Base-by-base conservation (phyloP, 257 asterid genomes). In the Galeopsis tetrahit region DNA sequence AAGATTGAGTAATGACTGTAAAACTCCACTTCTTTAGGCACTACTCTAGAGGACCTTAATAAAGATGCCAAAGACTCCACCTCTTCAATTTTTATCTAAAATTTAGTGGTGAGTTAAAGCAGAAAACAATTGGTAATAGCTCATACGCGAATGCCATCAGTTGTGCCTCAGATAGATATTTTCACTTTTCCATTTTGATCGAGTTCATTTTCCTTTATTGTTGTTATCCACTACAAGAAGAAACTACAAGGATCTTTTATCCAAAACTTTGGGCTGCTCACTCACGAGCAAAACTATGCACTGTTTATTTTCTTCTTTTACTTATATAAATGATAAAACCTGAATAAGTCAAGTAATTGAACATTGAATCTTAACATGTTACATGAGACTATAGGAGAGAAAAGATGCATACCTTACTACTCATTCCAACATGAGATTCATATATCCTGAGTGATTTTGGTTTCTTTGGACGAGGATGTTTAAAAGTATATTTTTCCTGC, bases 401-500 rank as follows among this genome's bases (percentile, higher is more conserved):
- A 53, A 68, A 78, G 79, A 80, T 79, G 80, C 90, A 55, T 87
- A 92, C 99, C 91, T 81, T 88, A 74, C 99, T 95, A 82, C 99
- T 95, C 99, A 95, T 95, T 84, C 99, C 99, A 68, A 95, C 90
- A 79, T 95, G 99, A 69, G 85, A 68, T 78, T 95, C 99, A 11
- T 95, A 95, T 78, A 95, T 90, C 75, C 99, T 75, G 60, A 95
- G 87, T 61, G 99, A 95, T 63, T 87, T 83, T 56, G 99, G 99
- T 87, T 80, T 95, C 83, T 82, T 76, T 4, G 99, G 98, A 81
- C 89, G 92, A 68, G 97, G 96, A 80, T 92, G 97, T 69, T 85
- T 81, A 77, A 95, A 95, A 58, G 81, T 73, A 77, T 90, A 83
- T 74, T 73, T 92, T 78, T 92, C 99, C 99, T 95, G 89, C 77